phyloP scores from a whole-genome alignment of 352 stramenopile species.

The Phytophthora cactorum region DNA sequence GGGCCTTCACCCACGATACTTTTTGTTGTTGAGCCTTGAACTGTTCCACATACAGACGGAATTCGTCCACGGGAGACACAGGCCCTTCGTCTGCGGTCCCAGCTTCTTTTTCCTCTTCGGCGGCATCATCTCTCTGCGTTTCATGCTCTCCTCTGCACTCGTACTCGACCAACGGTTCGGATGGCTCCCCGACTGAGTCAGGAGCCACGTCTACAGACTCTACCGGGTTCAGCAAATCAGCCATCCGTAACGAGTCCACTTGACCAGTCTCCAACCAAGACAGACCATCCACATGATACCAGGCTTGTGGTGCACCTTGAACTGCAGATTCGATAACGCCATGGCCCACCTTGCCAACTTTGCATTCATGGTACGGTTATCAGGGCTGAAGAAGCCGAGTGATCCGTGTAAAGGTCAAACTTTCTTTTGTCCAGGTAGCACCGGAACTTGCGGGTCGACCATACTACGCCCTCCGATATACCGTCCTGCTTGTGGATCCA shows the following conservation, averaged over 20 bases:
- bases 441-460: background rate
- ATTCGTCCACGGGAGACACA: background rate
- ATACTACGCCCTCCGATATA: background rate
- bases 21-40: background rate
- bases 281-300: too few species aligned
- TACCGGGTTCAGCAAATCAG: background rate
- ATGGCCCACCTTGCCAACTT: background rate
- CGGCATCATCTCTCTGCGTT: too few species aligned
- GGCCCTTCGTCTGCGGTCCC: too few species aligned
- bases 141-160: too few species aligned
- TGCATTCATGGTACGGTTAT: background rate
- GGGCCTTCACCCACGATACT: background rate
- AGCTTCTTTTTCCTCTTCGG: background rate
- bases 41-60: background rate
- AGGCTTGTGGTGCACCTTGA: slow-evolving; percentile 18
- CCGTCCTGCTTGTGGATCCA: background rate
- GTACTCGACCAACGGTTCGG: background rate
- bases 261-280: too few species aligned
- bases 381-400: background rate
- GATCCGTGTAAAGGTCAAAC: background rate
- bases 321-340: background rate
- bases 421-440: background rate
- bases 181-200: background rate
- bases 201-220: background rate
- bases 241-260: too few species aligned